These are phyloP conservation scores for Penicillium paneum DNA, from an alignment of 2,329 filamentous ascomycete genomes.

Conservation along the genomic window DNA sequence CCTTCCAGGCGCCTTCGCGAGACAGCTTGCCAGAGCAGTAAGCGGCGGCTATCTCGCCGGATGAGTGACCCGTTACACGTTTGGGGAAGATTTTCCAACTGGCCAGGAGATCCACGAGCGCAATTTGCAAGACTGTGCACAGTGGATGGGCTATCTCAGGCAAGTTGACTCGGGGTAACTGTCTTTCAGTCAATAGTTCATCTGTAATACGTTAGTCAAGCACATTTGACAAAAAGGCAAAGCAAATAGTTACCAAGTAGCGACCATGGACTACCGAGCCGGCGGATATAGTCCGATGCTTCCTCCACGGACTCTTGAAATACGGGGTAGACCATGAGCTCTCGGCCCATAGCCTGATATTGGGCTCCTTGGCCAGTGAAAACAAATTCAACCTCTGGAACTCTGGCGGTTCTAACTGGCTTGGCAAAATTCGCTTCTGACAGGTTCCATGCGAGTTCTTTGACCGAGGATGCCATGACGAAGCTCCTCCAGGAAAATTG, in stretches of 20 bases:
- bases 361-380: conserved; percentile 43
- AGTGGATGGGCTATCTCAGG: conserved; percentile 30
- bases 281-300: conserved; percentile 21
- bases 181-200: conserved; percentile 22
- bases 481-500: conserved; percentile 21
- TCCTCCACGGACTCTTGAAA: conserved; percentile 23
- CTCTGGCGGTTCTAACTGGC: conserved; percentile 2
- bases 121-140: conserved; percentile 32
- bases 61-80: conserved; percentile 31
- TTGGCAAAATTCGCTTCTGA: conserved; percentile 13
- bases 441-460: conserved; percentile 17
- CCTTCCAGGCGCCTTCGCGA: conserved; percentile 25
- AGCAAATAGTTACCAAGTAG: conserved; percentile 18
- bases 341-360: conserved; percentile 34
- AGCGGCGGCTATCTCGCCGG: conserved; percentile 43
- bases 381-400: conserved; percentile 30
- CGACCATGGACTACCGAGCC: conserved; percentile 26
- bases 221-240: neutral
- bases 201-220: conserved; percentile 15
- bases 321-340: conserved; percentile 26
- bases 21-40: conserved; percentile 45
- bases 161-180: conserved; percentile 21
- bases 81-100: conserved; percentile 24
- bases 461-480: conserved; percentile 10
- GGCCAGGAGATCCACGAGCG: conserved; percentile 29